These are phyloP conservation scores for Talaromyces nanjingensis DNA, from an alignment of 495 filamentous ascomycete genomes.

Conservation along the genomic window DNA sequence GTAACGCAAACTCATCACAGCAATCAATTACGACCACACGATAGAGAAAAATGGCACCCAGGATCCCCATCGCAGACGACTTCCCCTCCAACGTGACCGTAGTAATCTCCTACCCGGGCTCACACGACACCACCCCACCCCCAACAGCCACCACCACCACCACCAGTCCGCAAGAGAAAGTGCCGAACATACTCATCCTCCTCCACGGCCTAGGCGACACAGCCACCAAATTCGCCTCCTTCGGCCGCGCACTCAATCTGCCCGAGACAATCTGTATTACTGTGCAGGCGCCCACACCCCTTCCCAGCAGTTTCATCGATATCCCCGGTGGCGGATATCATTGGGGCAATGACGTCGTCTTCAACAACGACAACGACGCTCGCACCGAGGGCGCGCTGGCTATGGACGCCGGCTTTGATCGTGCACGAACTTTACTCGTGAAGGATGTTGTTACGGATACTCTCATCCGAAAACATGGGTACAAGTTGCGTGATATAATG, in stretches of 20 bases:
- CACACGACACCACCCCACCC: constrained; percentile 25
- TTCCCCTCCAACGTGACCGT: constrained; percentile 43
- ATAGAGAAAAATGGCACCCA: constrained; percentile 26
- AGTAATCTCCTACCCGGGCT: constrained; percentile 36
- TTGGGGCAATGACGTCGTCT: constrained; percentile 84
- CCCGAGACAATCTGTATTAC: constrained; percentile 75
- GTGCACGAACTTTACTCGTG: constrained; percentile 41
- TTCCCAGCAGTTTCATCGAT: constrained; percentile 63
- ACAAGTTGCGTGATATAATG: constrained; percentile 58
- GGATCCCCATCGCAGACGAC: constrained; percentile 35
- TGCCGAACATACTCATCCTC: constrained; percentile 66
- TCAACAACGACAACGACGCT: constrained; percentile 37
- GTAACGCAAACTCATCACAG: not conserved
- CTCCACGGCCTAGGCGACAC: constrained; percentile 89
- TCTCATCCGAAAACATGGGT: constrained; percentile 65
- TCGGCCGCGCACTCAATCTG: constrained; percentile 66
- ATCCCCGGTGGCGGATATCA: constrained; percentile 62
- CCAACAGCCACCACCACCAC: constrained; percentile 19
- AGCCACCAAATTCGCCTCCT: constrained; percentile 57
- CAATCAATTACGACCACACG: not conserved
- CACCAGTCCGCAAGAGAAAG: not conserved
- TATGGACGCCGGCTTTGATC: constrained; percentile 68
- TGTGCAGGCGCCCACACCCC: constrained; percentile 61
- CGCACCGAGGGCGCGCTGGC: constrained; percentile 58
- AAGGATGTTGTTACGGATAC: constrained; percentile 52